Evolutionary conservation across 169 alveolate genomes (phyloP), one percentile per base, ranked within the genome.

Genomic region (Amoebophrya sp.): DNA sequence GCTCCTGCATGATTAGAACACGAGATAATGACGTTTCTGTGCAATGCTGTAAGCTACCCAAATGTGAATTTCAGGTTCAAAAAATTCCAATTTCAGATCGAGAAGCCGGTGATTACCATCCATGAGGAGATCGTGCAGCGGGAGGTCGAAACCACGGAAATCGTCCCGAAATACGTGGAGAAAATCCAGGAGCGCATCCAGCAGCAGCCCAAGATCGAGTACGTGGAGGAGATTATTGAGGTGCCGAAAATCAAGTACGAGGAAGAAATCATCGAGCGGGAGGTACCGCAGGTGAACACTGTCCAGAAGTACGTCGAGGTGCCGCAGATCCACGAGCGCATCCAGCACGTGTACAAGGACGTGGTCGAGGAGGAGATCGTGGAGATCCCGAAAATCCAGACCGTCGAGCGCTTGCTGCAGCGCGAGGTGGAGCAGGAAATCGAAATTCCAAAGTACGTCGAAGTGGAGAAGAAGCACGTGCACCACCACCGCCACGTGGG

Each of bases 401-500:
- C 66, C 18, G 66, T 47, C 18, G 66, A 47, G 66, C 66, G 66
- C 18, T 18, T 47, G 7, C 66, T 47, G 29, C 66, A 47, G 66
- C 66, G 66, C 18, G 66, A 47, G 66, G 66, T 47, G 29, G 66
- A 47, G 18, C 66, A 47, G 66, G 66, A 47, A 18, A 47, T 47
- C 66, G 66, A 47, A 18, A 47, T 47, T 18, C 66, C 66, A 18
- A 47, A 47, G 66, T 47, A 47, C 66, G 66, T 47, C 18, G 66
- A 47, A 18, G 66, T 47, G 29, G 66, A 47, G 66, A 47, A 47
- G 18, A 47, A 47, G 66, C 66, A 47, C 18, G 66, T 47, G 29
- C 66, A 47, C 66, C 66, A 47, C 66, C 66, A 47, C 66, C 66
- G 66, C 66, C 66, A 47, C 66, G 66, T 47, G 66, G n/a, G n/a